Conservation (phyloP, 1,139 yeast species). For the Entelexis sorbosivorans region DNA sequence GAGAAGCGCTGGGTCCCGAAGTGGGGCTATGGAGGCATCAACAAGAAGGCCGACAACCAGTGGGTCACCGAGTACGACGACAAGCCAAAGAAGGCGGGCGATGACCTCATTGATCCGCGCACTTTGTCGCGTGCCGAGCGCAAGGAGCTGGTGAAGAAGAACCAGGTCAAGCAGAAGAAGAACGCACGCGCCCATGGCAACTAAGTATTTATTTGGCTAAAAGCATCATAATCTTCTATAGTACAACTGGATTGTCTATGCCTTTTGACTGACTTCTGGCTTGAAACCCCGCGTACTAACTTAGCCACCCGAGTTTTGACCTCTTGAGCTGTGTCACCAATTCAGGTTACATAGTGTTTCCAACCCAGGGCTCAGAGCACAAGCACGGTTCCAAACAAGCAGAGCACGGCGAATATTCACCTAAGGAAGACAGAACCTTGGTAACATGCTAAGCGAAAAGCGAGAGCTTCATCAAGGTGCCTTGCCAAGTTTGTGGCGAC, state of each 20-base stretch:
- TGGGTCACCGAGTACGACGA: slow-evolving; percentile 88
- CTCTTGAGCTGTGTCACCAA: not conserved
- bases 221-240: not conserved
- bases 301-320: too few species aligned
- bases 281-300: too few species aligned
- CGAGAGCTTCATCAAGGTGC: too few species aligned
- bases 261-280: too few species aligned
- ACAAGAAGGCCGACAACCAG: slow-evolving; percentile 75
- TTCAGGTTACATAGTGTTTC: too few species aligned
- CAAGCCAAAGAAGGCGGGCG: slow-evolving; percentile 38
- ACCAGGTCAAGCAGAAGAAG: slow-evolving; percentile 75
- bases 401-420: too few species aligned
- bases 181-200: slow-evolving; percentile 36
- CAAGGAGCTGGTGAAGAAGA: slow-evolving; percentile 74
- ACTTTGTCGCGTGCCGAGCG: slow-evolving; percentile 69
- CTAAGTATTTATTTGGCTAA: slow-evolving; percentile 14
- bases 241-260: not conserved
- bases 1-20: slow-evolving; percentile 92
- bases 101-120: slow-evolving; percentile 81
- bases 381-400: too few species aligned
- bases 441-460: too few species aligned
- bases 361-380: too few species aligned
- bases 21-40: slow-evolving; percentile 95
- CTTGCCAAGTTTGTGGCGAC: too few species aligned
- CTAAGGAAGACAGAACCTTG: too few species aligned